These are phyloP conservation scores for Phytophthora pseudosyringae DNA, from an alignment of 352 stramenopile genomes.

Conservation along the genomic window DNA sequence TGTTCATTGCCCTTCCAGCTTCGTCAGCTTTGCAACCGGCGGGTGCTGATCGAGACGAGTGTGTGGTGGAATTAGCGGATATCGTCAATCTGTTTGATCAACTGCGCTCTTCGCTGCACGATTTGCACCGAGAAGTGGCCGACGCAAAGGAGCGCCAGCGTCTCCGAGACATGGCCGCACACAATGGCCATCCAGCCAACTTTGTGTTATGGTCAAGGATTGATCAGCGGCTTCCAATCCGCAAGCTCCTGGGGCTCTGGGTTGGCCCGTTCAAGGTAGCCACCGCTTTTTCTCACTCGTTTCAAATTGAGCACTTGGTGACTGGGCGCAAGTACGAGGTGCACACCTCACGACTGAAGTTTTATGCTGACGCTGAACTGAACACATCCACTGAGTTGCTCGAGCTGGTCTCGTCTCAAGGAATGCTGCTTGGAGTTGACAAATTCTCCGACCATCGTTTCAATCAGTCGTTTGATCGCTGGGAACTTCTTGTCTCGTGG, in stretches of 20 bases:
- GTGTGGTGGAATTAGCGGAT: background rate
- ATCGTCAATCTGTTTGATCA: background rate
- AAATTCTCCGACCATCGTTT: slow-evolving; percentile 1
- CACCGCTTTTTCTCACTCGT: background rate
- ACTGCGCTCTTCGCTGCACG: slow-evolving; percentile 9
- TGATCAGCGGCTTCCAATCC: background rate
- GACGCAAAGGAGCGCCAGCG: slow-evolving; percentile 9
- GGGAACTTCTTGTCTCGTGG: slow-evolving; percentile 2
- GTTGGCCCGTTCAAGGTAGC: slow-evolving; percentile 7
- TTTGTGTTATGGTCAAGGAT: slow-evolving; percentile 16
- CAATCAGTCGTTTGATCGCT: background rate
- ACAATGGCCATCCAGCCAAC: background rate
- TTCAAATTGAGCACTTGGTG: slow-evolving; percentile 7
- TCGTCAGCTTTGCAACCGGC: background rate
- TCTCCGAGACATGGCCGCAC: slow-evolving; percentile 4
- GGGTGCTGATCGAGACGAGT: background rate
- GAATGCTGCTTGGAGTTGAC: slow-evolving; percentile 3
- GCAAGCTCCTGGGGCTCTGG: slow-evolving; percentile 10
- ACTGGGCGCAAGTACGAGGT: slow-evolving; percentile 4
- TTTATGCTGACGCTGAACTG: slow-evolving; percentile 8
- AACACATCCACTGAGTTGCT: slow-evolving; percentile 1
- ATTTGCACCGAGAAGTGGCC: slow-evolving; percentile 14
- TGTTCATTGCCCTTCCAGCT: background rate
- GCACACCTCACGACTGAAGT: slow-evolving; percentile 4
- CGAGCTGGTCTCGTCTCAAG: slow-evolving; percentile 1